A percentile compares a stretch with the other conserved stretches of the same genome.
phyloP scores from a whole-genome alignment of 495 filamentous ascomycete genomes.

The Penicillium nucicola region DNA sequence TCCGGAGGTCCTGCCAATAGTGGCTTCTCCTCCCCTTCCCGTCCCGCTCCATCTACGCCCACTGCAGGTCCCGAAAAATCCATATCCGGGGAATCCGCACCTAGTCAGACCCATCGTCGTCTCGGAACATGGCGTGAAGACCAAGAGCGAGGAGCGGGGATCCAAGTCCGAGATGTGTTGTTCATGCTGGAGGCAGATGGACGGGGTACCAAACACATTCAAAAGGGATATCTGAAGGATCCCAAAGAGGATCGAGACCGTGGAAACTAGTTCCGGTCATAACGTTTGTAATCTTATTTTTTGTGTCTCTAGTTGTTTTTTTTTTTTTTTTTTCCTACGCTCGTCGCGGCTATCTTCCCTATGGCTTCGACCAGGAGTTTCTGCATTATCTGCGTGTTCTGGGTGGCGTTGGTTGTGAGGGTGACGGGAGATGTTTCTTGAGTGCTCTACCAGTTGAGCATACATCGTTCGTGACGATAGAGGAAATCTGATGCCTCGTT shows the following conservation, averaged over 20 bases:
- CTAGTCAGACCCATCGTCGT: conserved; percentile 27
- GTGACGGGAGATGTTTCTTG: conserved; percentile 7
- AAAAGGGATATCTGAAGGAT: conserved; percentile 44
- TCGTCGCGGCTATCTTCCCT: neutral
- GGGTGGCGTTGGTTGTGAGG: conserved; percentile 17
- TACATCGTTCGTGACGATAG: neutral
- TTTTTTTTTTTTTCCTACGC: conserved; percentile 1
- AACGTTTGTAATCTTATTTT: conserved; percentile 19
- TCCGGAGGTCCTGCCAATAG: conserved; percentile 30
- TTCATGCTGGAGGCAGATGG: conserved; percentile 51
- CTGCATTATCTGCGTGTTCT: conserved; percentile 22
- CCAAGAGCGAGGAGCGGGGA: conserved; percentile 40
- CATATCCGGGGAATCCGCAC: conserved; percentile 25
- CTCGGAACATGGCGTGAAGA: conserved; percentile 50
- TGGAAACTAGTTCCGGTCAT: conserved; percentile 19
- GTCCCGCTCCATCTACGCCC: conserved; percentile 33
- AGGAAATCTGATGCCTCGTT: neutral
- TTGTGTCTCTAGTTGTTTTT: conserved; percentile 14
- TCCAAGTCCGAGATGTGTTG: conserved; percentile 49
- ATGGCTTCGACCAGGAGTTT: conserved; percentile 3
- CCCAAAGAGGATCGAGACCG: conserved; percentile 39
- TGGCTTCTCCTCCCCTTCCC: conserved; percentile 40
- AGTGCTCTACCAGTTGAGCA: conserved; percentile 3
- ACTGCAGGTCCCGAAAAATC: conserved; percentile 31
- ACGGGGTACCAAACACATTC: conserved; percentile 40